Percentiles rank a stretch among this genome's conserved stretches.
Conservation (phyloP, 2,329 filamentous ascomycete species). For the Fusarium ambrosium region DNA sequence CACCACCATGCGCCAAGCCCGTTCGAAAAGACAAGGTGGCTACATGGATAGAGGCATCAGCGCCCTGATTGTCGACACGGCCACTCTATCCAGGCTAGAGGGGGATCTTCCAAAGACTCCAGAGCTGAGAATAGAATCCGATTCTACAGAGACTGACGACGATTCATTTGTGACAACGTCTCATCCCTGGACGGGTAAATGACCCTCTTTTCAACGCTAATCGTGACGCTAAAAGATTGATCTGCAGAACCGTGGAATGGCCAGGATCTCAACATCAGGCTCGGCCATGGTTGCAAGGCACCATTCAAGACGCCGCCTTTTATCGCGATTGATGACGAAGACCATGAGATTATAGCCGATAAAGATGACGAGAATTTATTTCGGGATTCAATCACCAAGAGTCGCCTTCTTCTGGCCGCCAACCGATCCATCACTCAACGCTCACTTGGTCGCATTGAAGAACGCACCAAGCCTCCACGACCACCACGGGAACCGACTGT, state of each 20-base stretch:
- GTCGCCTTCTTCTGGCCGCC: background rate
- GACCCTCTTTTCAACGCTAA: background rate
- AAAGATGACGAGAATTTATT: background rate
- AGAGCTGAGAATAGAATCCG: background rate
- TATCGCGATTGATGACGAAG: background rate
- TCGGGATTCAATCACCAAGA: background rate
- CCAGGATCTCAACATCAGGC: conserved; percentile 1
- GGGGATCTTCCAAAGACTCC: background rate
- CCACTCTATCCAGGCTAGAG: background rate
- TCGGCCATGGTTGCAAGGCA: background rate
- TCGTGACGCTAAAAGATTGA: background rate
- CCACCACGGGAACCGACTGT: background rate
- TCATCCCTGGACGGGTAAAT: background rate
- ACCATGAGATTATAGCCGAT: background rate
- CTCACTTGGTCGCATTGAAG: background rate
- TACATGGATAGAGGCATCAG: background rate
- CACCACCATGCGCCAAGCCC: background rate
- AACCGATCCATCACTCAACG: background rate
- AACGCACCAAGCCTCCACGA: background rate
- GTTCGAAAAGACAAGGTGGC: conserved; percentile 1
- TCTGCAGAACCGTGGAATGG: background rate
- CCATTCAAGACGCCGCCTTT: background rate
- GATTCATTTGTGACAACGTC: background rate
- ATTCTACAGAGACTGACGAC: background rate
- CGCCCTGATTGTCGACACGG: background rate